These are phyloP conservation scores for Entomortierella beljakovae DNA, from an alignment of 192 early-diverging fungal species.

Conservation along the genomic window DNA sequence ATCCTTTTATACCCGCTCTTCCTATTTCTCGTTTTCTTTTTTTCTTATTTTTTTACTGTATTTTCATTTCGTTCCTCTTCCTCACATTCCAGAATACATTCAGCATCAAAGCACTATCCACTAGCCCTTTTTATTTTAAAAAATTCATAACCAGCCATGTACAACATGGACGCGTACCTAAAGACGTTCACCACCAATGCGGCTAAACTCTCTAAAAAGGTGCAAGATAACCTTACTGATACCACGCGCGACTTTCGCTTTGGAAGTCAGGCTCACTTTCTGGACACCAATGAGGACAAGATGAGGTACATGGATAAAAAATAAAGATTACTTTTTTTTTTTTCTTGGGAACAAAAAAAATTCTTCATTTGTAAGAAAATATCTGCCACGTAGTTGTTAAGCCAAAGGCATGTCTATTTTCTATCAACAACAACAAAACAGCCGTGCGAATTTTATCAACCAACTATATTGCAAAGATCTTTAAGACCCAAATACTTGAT, in stretches of 20 bases:
- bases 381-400: background rate
- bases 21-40: background rate
- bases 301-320: constrained; percentile 53
- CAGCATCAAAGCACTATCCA: too few species aligned
- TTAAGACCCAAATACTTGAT: too few species aligned
- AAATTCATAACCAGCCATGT: constrained; percentile 12
- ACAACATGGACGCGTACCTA: constrained; percentile 52
- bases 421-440: too few species aligned
- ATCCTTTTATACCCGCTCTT: background rate
- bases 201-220: constrained; percentile 81
- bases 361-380: background rate
- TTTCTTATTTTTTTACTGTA: background rate
- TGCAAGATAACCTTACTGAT: constrained; percentile 88
- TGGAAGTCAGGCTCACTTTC: constrained; percentile 79
- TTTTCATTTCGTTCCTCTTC: background rate
- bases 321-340: background rate
- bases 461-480: background rate
- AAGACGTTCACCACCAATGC: constrained; percentile 81
- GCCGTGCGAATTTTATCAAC: background rate
- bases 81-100: too few species aligned
- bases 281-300: constrained; percentile 91
- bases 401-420: background rate
- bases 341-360: too few species aligned
- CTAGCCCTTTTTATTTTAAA: background rate
- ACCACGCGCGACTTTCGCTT: constrained; percentile 90